Evolutionary conservation across 2,329 filamentous ascomycete species (phyloP), one percentile per base, ranked within the genome.

Genomic region (Dothideomycetes sp.): DNA sequence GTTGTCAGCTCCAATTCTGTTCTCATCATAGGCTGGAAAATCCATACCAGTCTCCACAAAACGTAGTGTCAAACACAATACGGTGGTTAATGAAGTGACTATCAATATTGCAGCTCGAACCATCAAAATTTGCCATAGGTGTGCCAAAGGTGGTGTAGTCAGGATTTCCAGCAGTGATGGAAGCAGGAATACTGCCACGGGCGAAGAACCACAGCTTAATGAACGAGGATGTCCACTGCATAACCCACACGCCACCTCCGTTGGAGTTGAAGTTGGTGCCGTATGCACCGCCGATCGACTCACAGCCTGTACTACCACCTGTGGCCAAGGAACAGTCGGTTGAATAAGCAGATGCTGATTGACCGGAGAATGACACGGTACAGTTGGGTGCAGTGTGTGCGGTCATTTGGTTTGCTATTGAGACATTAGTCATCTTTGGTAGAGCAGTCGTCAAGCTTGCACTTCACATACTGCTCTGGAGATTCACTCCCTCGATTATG

Each of bases 161-260:
- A 0, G 84, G 84, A 15, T 27, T 33, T 5, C 36, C 40, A 10
- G 27, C 30, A n/a, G 30, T 53, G 44, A 84, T 75, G 55, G 86
- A 77, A 2, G 58, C 50, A 1, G 84, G 84, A 43, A 86, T 75
- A 5, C 56, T 57, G 45, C 58, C 59, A 5, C 84, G 77, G 1
- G 78, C 68, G 62, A 93, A 94, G 72, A 84, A 91, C 76, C 78
- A 94, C 47, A 94, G 70, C 35, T 72, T 70, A 59, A 95, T 93
- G 47, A 68, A 68, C 0, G 72, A 58, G 16, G 72, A 72, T 1
- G 81, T 85, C 83, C 86, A 93, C 22, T 45, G 50, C 19, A 62
- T 66, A n/a, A 64, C 65, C 45, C 60, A 68, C 14, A 68, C 62
- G 38, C 64, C 65, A 30, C 65, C 65, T 8, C 55, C 53, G 24